Evolutionary conservation across 768 basidiomycete genomes (phyloP), one percentile per base, ranked within the genome.

Genomic region (Trametes meyenii): DNA sequence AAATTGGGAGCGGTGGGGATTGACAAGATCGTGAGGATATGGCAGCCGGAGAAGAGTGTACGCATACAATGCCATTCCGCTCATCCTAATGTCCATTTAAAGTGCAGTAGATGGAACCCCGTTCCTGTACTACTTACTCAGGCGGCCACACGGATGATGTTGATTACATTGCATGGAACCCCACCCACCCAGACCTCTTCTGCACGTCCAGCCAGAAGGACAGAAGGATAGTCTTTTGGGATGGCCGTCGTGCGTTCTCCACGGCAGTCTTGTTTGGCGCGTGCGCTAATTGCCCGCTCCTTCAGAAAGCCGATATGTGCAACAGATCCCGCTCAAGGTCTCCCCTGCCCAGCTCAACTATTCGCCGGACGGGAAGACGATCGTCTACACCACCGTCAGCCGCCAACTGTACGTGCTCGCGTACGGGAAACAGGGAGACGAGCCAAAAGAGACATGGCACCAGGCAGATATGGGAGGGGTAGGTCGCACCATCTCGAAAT

Each of bases 151-250:
- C 82, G 2, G 89, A 90, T 56, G 90, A 91, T 46, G 87, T 89
- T n/a, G 91, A 93, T 67, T 85, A 91, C 62, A 75, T 92, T 43
- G 85, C 89, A 8, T 94, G 91, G 90, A 91, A 91, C 70, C 91
- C 91, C 1, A 89, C 87, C 2, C 90, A 93, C 66, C 89, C 91
- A 4, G 91, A 92, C 40, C 74, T 92, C 16, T 90, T 94, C 69
- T 91, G 88, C 62, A 87, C 91, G 0, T 90, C 89, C 16, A 87
- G 90, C 66, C 85, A 87, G 69, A 88, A 83, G 67, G 91, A 94
- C 66, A 79, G 85, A 64, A 79, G 84, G 24, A 81, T 93, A 26
- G 87, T 88, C 1, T 92, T 92, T 68, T 94, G 91, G 90, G 91
- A 94, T 71, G 88, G 89, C 17, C 79, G 91, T 72, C 90, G 91